Percentiles rank a stretch among this genome's conserved stretches.
phyloP scores from a whole-genome alignment of 2,329 filamentous ascomycete species.

The Lecanicillium sp. region DNA sequence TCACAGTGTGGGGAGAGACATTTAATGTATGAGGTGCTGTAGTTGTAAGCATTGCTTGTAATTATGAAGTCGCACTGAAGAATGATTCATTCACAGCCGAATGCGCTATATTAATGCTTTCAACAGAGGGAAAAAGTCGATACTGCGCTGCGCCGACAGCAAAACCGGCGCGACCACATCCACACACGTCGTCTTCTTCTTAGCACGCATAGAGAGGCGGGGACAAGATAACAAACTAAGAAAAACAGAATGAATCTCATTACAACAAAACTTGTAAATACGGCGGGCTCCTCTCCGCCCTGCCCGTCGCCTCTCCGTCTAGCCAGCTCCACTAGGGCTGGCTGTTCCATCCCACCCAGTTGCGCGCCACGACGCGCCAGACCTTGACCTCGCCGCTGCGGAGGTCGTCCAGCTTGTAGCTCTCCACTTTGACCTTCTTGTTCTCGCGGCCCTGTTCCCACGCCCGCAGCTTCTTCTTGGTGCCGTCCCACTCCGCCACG shows the following conservation, averaged over 20 bases:
- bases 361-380: conserved; percentile 88
- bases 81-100: no score
- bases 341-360: conserved; percentile 85
- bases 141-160: no score
- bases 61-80: no score
- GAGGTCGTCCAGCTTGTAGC: conserved; percentile 88
- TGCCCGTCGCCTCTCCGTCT: conserved; percentile 15
- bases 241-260: background rate
- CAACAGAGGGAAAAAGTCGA: no score
- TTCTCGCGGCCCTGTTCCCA: conserved; percentile 95
- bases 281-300: conserved; percentile 1
- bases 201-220: no score
- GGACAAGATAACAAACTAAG: background rate
- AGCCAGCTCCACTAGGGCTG: conserved; percentile 42
- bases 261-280: conserved; percentile 14
- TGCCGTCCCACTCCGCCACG: conserved; percentile 95
- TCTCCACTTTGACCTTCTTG: conserved; percentile 89
- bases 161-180: no score
- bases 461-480: conserved; percentile 91
- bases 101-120: no score
- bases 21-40: no score
- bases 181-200: no score
- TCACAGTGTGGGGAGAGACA: no score
- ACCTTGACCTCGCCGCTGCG: conserved; percentile 93
- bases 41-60: no score